Base-by-base conservation (phyloP, 2,329 filamentous ascomycete species). In the Colletotrichum simmondsii region DNA sequence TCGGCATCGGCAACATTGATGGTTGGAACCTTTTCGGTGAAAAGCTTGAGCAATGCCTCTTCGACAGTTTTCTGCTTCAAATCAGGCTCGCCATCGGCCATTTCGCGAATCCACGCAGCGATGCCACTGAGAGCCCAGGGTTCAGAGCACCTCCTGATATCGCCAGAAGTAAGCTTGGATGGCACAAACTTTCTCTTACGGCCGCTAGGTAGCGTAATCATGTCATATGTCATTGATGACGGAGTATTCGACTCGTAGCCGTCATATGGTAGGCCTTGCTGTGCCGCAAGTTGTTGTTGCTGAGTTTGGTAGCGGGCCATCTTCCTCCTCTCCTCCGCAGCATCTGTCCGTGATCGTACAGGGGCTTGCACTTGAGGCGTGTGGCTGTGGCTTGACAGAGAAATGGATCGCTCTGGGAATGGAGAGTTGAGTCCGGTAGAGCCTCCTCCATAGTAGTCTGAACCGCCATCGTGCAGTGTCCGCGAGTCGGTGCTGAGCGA, bases 1-100 rank as follows among this genome's bases (percentile, higher is more conserved):
- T 99, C 97, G 0, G 97, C 97, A 85, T 99, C 97, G 6, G 96
- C 95, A 54, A 97, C 96, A 77, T 99, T 98, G 95, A 99, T 98
- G 0, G 95, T 99, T 0, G 97, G 95, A 0, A 99, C 95, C 82
- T 98, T 98, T 83, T 94, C 90, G 2, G 94, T 97, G 81, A 99
- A 98, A 7, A 99, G 86, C 35, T 92, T 93, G 54, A 98, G 92
- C 54, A 99, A 87, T 2, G 94, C 95, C 76, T 98, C 95, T 71
- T 95, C 92, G 64, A 99, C 92, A 2, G 93, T 92, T 78, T 95
- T 94, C 79, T 93, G 91, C 80, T 93, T 95, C 59, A 99, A 85
- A 81, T 99, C 95, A 12, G 92, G 91, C 79, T 98, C 96, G 52
- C 96, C 95, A 77, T 98, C 95, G 12, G 94, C 94, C 90, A 98